A percentile compares a stretch with the other conserved stretches of the same genome.
phyloP scores from a whole-genome alignment of 2,329 filamentous ascomycete species.

The Cadophora sp. region DNA sequence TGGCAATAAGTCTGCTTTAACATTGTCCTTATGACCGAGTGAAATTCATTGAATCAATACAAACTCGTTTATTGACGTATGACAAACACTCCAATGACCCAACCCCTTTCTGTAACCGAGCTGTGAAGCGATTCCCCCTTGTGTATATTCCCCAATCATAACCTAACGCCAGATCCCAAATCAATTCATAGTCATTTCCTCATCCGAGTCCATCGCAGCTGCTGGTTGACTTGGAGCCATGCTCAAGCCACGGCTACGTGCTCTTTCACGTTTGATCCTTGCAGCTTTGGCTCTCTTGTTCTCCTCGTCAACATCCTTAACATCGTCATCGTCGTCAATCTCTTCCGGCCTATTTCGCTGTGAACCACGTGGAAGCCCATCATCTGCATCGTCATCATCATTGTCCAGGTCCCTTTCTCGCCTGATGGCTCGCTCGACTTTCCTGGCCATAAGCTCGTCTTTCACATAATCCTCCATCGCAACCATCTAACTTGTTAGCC shows the following conservation, averaged over 20 bases:
- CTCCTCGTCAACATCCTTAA: slow-evolving; percentile 28
- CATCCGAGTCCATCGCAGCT: slow-evolving; percentile 37
- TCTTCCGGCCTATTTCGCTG: slow-evolving; percentile 31
- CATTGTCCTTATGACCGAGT: too few species aligned
- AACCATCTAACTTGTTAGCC: slow-evolving; percentile 52
- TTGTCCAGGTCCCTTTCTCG: slow-evolving; percentile 49
- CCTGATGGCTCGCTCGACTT: slow-evolving; percentile 61
- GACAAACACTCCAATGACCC: too few species aligned
- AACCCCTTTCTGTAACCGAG: not conserved
- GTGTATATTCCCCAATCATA: not conserved
- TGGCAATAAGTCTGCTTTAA: too few species aligned
- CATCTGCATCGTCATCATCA: slow-evolving; percentile 51
- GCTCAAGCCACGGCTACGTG: slow-evolving; percentile 29
- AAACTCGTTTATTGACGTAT: too few species aligned
- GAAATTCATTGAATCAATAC: too few species aligned
- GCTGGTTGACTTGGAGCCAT: slow-evolving; percentile 22
- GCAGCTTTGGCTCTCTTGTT: slow-evolving; percentile 19
- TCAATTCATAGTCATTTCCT: slow-evolving; percentile 45
- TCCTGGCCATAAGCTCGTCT: slow-evolving; percentile 63
- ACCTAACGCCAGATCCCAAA: not conserved
- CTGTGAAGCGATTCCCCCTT: not conserved
- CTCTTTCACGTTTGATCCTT: slow-evolving; percentile 32
- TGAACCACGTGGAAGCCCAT: slow-evolving; percentile 38
- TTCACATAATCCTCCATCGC: slow-evolving; percentile 59
- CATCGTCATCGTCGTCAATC: slow-evolving; percentile 33